Evolutionary conservation across 1,139 yeast genomes (phyloP), one percentile per base, ranked within the genome.

Genomic region (Arxiozyma slooffiae): DNA sequence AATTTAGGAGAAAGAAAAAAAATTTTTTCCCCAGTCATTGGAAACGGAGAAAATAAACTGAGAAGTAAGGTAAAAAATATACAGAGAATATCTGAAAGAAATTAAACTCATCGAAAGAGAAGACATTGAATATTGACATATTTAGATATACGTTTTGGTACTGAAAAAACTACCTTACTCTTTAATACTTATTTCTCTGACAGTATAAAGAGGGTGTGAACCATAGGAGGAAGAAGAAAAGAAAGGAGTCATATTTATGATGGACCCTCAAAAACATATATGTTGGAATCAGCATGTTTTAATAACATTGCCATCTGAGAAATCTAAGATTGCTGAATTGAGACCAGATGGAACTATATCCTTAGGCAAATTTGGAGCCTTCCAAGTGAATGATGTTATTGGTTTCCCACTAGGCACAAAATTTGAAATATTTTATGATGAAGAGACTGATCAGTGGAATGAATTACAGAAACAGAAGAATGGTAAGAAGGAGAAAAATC

Each of bases 331-430:
- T 38, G 81, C 85, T 21, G 80, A 82, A 58, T 70, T 89, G 52
- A 76, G 73, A 48, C 75, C 78, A 2, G 81, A 78, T 38, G 80
- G 82, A 0, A 66, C 77, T 7, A 74, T 92, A 17, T 79, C 80
- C 51, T 71, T 94, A 57, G 98, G 98, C 1, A 92, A 92, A 67
- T 94, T 92, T 68, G 99, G 98, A 8, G 72, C 82, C 1, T 92
- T 94, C 67, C 72, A 76, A 43, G 88, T 85, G 5, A 79, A 82
- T 57, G 84, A 80, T 51, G 77, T 92, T 17, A 64, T 92, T 38
- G 97, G 96, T 1, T 82, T 75, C 60, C 85, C 92, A 5, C 84
- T 79, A 60, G 98, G 98, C 1, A 90, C 85, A 60, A 81, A 95
- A 0, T 92, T 92, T 68, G 97, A 92, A 64, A 85, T 92, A 42